Evolutionary conservation across 2,329 filamentous ascomycete genomes (phyloP), one percentile per base, ranked within the genome.

Genomic region (Ophiostoma novo-ulmi): DNA sequence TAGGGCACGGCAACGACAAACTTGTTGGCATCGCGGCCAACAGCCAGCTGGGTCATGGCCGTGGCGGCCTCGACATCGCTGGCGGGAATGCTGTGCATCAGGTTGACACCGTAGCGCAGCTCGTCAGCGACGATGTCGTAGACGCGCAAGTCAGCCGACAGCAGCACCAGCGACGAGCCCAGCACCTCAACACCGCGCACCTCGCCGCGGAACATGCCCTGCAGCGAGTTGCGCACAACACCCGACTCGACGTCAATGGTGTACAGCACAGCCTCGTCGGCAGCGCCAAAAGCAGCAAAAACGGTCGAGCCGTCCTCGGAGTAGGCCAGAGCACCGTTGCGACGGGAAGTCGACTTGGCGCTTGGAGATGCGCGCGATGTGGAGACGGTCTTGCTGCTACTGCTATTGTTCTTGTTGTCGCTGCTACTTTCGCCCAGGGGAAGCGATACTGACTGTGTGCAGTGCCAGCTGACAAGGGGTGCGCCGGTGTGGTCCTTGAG

Each of bases 61-160:
- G 80, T 52, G 2, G 70, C 70, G 4, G 58, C 55, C 26, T 67
- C 48, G 6, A 67, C 36, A 31, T 69, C 71, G 79, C 76, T 26
- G 35, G n/a, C 48, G 14, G 77, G 77, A n/a, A 78, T 75, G 11
- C 78, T 76, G 68, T 82, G 78, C 55, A 80, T 82, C 17, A 93
- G 80, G 36, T 85, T 81, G 68, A 91, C 83, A 67, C 87, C 87
- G 76, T 90, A 93, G 48, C 87, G 85, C 66, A 94, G 83, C 75
- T 89, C 85, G 75, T 97, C 91, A 68, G 88, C 84, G 8, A 98
- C 91, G 13, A 96, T 85, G 78, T 99, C 91, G 83, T 93, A 97
- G 48, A 97, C 89, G 58, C 88, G 84, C 10, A 97, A 83, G 38
- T 88, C 85, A 63, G 90, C 85, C 0, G 92, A 92, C 1, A 97